phyloP scores from a whole-genome alignment of 2,329 filamentous ascomycete genomes.

The Alternaria arbusti region DNA sequence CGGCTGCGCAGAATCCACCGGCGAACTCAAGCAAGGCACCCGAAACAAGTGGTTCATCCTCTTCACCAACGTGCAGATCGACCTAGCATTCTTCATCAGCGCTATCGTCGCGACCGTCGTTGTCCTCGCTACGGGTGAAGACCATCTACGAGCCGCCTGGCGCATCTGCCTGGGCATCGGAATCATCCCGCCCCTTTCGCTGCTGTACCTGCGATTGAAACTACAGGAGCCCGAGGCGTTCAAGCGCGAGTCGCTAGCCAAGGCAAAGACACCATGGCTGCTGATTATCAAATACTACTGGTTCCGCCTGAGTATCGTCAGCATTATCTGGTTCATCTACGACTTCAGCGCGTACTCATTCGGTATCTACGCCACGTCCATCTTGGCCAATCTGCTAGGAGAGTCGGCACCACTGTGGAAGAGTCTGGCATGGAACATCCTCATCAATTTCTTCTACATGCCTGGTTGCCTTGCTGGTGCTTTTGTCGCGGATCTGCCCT shows the following conservation, averaged over 20 bases:
- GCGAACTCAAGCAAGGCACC: conserved; percentile 78
- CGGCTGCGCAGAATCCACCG: conserved; percentile 81
- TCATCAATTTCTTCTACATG: conserved; percentile 88
- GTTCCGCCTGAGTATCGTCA: conserved; percentile 61
- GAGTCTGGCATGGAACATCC: conserved; percentile 84
- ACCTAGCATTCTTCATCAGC: conserved; percentile 81
- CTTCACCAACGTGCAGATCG: conserved; percentile 88
- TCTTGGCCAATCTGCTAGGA: conserved; percentile 71
- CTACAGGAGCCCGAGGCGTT: conserved; percentile 61
- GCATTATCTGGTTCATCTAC: conserved; percentile 63
- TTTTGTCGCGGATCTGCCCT: conserved; percentile 70
- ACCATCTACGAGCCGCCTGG: conserved; percentile 78
- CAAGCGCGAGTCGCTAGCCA: conserved; percentile 57
- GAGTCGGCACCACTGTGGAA: conserved; percentile 70
- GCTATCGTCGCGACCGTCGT: conserved; percentile 76
- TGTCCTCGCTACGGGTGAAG: conserved; percentile 60
- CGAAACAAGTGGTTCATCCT: conserved; percentile 84
- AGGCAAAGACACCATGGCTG: conserved; percentile 49
- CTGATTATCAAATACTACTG: conserved; percentile 62
- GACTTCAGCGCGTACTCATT: conserved; percentile 85
- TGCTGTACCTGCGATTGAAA: conserved; percentile 65
- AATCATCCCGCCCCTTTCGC: conserved; percentile 56
- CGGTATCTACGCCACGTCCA: conserved; percentile 80
- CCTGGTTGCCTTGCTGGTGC: conserved; percentile 82
- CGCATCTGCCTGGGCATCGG: conserved; percentile 72